A percentile compares a stretch with the other conserved stretches of the same genome.
Evolutionary conservation across 1,284 basidiomycete genomes (phyloP).

Genomic region (Cutaneotrichosporon curvatum): DNA sequence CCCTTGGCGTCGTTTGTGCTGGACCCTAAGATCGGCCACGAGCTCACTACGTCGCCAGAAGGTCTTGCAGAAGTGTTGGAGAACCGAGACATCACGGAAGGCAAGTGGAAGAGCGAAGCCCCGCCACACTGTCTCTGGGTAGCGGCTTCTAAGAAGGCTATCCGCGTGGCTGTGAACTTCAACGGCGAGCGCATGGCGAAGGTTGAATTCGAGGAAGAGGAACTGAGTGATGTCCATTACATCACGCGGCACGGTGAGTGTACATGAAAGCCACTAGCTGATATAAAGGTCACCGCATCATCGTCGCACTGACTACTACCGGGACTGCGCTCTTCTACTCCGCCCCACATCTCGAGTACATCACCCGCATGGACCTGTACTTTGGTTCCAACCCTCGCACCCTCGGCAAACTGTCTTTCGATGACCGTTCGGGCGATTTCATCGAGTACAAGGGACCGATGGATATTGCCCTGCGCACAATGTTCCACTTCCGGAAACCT

Average conservation of each 20-base stretch:
- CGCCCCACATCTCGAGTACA: constrained; percentile 52
- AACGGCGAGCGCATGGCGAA: constrained; percentile 46
- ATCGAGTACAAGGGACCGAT: constrained; percentile 40
- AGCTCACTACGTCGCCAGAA: constrained; percentile 36
- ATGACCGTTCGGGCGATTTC: constrained; percentile 45
- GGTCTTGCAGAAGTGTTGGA: constrained; percentile 5
- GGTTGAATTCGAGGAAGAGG: constrained; percentile 51
- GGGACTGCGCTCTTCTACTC: constrained; percentile 58
- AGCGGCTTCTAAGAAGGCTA: constrained; percentile 35
- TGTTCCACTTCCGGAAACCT: constrained; percentile 47
- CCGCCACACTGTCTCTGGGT: constrained; percentile 49
- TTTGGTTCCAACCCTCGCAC: constrained; percentile 28
- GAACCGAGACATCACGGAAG: constrained; percentile 17
- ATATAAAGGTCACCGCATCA: constrained; percentile 47
- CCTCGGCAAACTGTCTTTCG: constrained; percentile 38
- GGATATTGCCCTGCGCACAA: constrained; percentile 43
- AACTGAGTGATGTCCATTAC: constrained; percentile 53
- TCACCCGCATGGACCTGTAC: constrained; percentile 38
- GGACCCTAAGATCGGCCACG: constrained; percentile 55
- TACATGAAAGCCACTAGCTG: background rate
- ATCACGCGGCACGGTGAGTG: constrained; percentile 56
- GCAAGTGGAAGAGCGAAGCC: constrained; percentile 26
- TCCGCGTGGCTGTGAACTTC: constrained; percentile 45
- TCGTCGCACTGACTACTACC: constrained; percentile 59
- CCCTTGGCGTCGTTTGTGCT: constrained; percentile 59